Percentiles rank a stretch among this genome's conserved stretches.
Evolutionary conservation across 2,329 filamentous ascomycete genomes (phyloP).

Genomic region (Fusarium compactum): DNA sequence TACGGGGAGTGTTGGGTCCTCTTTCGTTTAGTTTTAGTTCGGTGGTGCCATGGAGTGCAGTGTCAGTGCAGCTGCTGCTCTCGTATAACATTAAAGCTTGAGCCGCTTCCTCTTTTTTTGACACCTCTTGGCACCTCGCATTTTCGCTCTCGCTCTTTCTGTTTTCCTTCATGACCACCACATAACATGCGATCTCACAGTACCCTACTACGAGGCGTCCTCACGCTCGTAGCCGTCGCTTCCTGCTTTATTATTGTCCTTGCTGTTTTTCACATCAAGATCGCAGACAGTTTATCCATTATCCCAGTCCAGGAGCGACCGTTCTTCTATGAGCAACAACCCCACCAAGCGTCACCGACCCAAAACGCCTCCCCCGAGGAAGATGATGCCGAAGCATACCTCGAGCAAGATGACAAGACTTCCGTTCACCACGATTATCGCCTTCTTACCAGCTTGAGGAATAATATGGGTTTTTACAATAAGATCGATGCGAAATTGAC

Average conservation of each 20-base stretch:
- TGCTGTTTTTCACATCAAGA: conserved; percentile 26
- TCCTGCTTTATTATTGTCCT: conserved; percentile 16
- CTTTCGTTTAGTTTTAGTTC: neutral
- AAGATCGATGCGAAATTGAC: conserved; percentile 27
- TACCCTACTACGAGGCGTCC: conserved; percentile 16
- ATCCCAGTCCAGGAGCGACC: conserved; percentile 22
- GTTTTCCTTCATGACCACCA: neutral
- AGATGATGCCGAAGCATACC: conserved; percentile 2
- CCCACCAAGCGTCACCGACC: conserved; percentile 1
- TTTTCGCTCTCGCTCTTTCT: neutral
- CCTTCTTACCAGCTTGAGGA: conserved; percentile 30
- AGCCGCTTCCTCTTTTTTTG: neutral
- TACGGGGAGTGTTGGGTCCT: neutral
- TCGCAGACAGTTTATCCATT: conserved; percentile 18
- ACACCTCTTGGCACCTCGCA: neutral
- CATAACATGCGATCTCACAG: conserved; percentile 24
- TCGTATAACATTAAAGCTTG: conserved; percentile 12
- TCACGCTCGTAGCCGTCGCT: conserved; percentile 22
- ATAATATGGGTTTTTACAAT: conserved; percentile 40
- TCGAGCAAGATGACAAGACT: conserved; percentile 4
- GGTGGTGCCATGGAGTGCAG: neutral
- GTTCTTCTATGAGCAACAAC: conserved; percentile 32
- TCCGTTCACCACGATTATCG: conserved; percentile 20
- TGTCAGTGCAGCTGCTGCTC: neutral
- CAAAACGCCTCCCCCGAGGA: neutral